Evolutionary conservation across 768 basidiomycete genomes (phyloP), one percentile per base, ranked within the genome.

Genomic region (Serendipita sp.): DNA sequence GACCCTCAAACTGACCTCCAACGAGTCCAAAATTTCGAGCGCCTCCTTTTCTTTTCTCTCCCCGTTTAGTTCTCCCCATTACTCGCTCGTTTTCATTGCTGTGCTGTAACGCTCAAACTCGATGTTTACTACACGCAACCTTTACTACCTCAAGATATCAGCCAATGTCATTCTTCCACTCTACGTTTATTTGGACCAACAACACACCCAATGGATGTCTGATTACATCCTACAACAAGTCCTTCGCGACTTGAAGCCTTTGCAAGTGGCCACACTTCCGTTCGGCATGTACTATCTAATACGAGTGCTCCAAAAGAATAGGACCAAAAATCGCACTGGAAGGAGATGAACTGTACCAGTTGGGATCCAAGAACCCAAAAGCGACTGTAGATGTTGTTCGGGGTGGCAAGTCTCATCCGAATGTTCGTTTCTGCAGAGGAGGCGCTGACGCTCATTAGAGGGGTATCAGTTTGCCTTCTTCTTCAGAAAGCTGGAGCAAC

Each of bases 61-160:
- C 23, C 23, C 1, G 1, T 45, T 45, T 23, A 23, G 23, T 23
- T 23, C 23, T 23, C 23, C 23, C 23, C 23, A 23, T 23, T 23
- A 23, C 23, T 23, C 23, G 23, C 23, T 23, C 23, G 23, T 23
- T 23, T 23, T 23, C 23, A 23, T 23, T 23, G 23, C 23, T 23
- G 23, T 23, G 1, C 23, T 23, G 23, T 23, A 23, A 31, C 5
- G n/a, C 16, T 8, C 34, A 8, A n/a, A 11, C n/a, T 27, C 1
- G 55, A 60, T 60, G 55, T 60, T 31, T 34, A 60, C 55, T 36
- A 60, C 55, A 29, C 55, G 55, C 23, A 60, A 60, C 55, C 55
- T 60, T 27, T 60, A 31, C 34, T 60, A 60, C 31, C 55, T 60
- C 55, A 60, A 60, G 55, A 60, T 60, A n/a, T 60, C 55, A n/a